Evolutionary conservation across 73 alveolate species (phyloP), one percentile per base, ranked within the genome.

Genomic region (Stentor coeruleus): DNA sequence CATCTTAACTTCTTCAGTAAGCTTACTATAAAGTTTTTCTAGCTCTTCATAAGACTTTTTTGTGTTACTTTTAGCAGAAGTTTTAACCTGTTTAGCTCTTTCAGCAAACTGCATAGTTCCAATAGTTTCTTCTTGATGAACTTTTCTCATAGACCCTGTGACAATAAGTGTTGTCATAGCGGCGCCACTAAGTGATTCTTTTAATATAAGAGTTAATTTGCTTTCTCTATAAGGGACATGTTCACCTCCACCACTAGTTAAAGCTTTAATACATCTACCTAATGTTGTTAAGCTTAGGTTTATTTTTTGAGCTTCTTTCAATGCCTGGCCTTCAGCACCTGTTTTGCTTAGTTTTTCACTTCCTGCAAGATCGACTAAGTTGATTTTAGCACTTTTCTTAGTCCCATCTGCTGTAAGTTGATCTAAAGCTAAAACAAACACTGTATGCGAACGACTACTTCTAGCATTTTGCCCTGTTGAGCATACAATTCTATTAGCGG

Each of bases 351-450:
- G 91, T 82, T 95, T 94, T 85, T 94, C 98, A 85, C 97, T 89
- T 0, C 98, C 98, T 31, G 97, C 97, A 81, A 96, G 87, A 87
- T 96, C 99, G 36, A 96, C 99, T 76, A 96, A 86, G 88, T 95
- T 94, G 74, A 96, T 87, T 77, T 89, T 92, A 79, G 93, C 91
- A 59, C 82, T 88, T 88, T 84, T 91, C 81, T 60, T 85, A 49
- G 89, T 85, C 82, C 92, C 94, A 87, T 76, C 92, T 57, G 84
- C 91, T 85, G 84, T 90, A 85, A 84, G 90, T 94, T 83, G 94
- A 58, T 89, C 94, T 59, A 93, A 79, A 77, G 92, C 93, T 35
- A 96, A 89, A 40, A 96, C 93, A 58, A 96, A 93, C 60, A 96
- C 90, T 59, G 98, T 93, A 81, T 96, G 99, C 74, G 96, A 86